Percentiles rank a stretch among this genome's conserved stretches.
Evolutionary conservation across 306 rosid species (phyloP).

Genomic region (Sicyos edulis): DNA sequence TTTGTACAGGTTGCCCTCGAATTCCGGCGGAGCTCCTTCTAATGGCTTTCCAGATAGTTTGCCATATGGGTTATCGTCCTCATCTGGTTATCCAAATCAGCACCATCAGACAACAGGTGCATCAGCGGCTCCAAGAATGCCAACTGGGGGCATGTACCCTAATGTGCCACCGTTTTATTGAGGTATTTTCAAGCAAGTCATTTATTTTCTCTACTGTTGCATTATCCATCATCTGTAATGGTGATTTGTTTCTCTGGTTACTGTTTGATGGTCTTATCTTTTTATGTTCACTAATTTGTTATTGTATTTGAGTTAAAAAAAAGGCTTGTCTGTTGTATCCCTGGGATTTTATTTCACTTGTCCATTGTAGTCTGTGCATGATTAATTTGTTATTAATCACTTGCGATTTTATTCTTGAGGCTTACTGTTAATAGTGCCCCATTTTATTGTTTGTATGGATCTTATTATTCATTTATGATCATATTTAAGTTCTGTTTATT

Average conservation of each 20-base stretch:
- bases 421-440: background rate
- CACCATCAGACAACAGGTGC: constrained; percentile 73
- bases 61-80: constrained; percentile 50
- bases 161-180: constrained; percentile 73
- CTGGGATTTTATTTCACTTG: background rate
- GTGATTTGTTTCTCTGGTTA: background rate
- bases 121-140: constrained; percentile 69
- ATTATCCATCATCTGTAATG: background rate
- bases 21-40: constrained; percentile 56
- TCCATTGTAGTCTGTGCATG: background rate
- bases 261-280: background rate
- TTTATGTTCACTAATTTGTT: background rate
- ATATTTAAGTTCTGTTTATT: background rate
- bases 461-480: too few relatives aligned
- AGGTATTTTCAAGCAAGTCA: constrained; percentile 38
- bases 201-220: background rate
- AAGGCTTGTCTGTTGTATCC: constrained; percentile 6
- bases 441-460: background rate
- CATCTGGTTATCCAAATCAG: constrained; percentile 58
- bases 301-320: background rate
- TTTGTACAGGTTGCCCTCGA: constrained; percentile 61
- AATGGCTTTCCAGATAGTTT: constrained; percentile 70
- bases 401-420: background rate
- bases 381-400: background rate
- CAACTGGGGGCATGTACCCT: constrained; percentile 79